Conservation (phyloP, 225 moss, liverwort and hornwort species). For the Marchantia paleacea region DNA sequence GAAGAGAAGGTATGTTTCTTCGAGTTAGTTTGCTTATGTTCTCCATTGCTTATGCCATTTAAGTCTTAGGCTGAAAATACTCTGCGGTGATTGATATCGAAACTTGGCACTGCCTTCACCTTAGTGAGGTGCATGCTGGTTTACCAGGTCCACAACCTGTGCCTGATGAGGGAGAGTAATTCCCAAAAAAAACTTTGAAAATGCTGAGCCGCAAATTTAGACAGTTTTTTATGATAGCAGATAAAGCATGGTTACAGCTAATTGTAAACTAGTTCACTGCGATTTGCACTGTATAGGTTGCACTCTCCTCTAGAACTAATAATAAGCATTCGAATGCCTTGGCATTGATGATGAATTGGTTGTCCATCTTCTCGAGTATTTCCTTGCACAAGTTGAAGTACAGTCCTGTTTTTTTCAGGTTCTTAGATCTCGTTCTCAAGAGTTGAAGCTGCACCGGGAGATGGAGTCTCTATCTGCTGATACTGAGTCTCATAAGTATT, state of each 20-base stretch:
- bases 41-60: neutral
- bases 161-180: neutral
- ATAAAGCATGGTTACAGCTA: neutral
- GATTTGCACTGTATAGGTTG: neutral
- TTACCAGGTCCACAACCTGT: neutral
- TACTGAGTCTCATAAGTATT: slow-evolving; percentile 54
- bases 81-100: neutral
- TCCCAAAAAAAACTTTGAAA: no score
- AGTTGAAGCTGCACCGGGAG: slow-evolving; percentile 79
- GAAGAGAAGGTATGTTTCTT: slow-evolving; percentile 67
- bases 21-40: neutral
- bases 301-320: neutral
- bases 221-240: neutral
- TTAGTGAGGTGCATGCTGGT: neutral
- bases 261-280: neutral
- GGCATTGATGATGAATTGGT: neutral
- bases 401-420: slow-evolving; percentile 20
- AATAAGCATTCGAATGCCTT: neutral
- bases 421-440: slow-evolving; percentile 62
- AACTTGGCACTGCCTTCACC: neutral
- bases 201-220: neutral
- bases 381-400: neutral
- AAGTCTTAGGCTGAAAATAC: neutral
- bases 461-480: slow-evolving; percentile 56
- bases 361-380: neutral